Evolutionary conservation across 305 asterid species (phyloP).

Genomic region (Fraxinus platypoda): DNA sequence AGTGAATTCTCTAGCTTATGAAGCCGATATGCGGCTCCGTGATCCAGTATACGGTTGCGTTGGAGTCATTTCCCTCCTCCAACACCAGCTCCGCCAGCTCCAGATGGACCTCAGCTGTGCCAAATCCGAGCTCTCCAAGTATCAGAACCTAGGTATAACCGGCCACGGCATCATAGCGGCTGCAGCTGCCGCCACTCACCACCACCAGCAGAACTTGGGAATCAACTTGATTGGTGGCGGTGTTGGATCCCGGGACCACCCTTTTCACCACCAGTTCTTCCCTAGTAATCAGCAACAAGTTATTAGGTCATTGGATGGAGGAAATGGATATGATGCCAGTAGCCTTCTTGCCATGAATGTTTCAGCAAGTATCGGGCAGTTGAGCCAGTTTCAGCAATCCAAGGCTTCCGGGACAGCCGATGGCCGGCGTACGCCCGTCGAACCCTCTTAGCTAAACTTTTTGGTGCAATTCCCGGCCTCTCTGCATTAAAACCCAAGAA

Average conservation of each 20-base stretch:
- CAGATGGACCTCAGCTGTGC: slow-evolving; percentile 78
- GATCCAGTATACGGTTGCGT: slow-evolving; percentile 91
- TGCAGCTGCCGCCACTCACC: slow-evolving; percentile 41
- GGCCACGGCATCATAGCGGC: slow-evolving; percentile 49
- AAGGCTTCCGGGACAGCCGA: slow-evolving; percentile 52
- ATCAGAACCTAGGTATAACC: slow-evolving; percentile 55
- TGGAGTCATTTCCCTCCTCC: slow-evolving; percentile 77
- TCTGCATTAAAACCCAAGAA: not conserved
- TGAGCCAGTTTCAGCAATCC: slow-evolving; percentile 60
- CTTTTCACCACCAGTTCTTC: slow-evolving; percentile 61
- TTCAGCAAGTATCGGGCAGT: slow-evolving; percentile 49
- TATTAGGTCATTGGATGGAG: slow-evolving; percentile 48
- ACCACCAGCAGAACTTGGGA: slow-evolving; percentile 43
- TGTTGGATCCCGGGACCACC: slow-evolving; percentile 43
- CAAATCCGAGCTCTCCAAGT: slow-evolving; percentile 77
- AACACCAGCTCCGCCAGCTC: slow-evolving; percentile 79
- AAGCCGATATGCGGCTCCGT: slow-evolving; percentile 81
- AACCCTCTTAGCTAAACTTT: slow-evolving; percentile 58
- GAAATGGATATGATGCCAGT: slow-evolving; percentile 53
- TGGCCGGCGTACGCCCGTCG: slow-evolving; percentile 72
- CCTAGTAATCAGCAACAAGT: slow-evolving; percentile 56
- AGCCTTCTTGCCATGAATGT: slow-evolving; percentile 64
- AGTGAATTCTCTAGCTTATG: slow-evolving; percentile 73
- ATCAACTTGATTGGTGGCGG: slow-evolving; percentile 43
- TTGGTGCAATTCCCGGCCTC: not conserved